Base-by-base conservation (phyloP, 164 flowering plant genomes). In the Vitis cinerea region DNA sequence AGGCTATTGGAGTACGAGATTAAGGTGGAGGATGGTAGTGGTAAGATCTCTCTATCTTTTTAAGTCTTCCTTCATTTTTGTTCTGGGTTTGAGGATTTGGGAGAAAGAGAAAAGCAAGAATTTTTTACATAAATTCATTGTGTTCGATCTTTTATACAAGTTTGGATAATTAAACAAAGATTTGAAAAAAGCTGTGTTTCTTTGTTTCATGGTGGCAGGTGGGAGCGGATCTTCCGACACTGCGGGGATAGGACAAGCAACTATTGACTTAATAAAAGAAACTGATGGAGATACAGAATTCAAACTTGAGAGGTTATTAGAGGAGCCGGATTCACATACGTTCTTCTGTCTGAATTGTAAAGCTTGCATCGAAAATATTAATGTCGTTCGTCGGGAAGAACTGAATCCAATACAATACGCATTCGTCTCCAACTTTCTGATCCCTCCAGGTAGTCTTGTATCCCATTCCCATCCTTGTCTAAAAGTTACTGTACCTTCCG, bases 381-480 rank as follows among this genome's bases (percentile, higher is more conserved):
- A 23, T 23, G 23, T 91, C 63, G 80, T 93, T 50, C 81, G 83
- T 23, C 85, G 85, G 80, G 80, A 89, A 64, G 87, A 86, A 69
- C 76, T 86, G 47, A 19, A 19, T 19, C 19, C 72, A 14, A 88
- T 93, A 77, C 76, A 86, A 77, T 93, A 97, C 80, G 81, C 89
- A 68, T 80, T 88, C 37, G 91, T 97, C 81, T 87, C 89, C 80
- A 84, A 86, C 82, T 19, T 87, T 74, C 86, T 93, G 79, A 75
- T 85, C 75, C 90, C 87, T 16, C 64, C 80, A 77, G 91, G 98
- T 93, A 83, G 23, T 49, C 14, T 49, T 56, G 37, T 63, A 52
- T 48, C 27, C 56, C 51, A 12, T 6, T 19, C 19, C 19, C 19
- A 19, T 19, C 53, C 58, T 59, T 48, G 59, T 55, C 14, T 14